Base-by-base conservation (phyloP, 768 basidiomycete species). In the Lactifluus hygrophoroides region DNA sequence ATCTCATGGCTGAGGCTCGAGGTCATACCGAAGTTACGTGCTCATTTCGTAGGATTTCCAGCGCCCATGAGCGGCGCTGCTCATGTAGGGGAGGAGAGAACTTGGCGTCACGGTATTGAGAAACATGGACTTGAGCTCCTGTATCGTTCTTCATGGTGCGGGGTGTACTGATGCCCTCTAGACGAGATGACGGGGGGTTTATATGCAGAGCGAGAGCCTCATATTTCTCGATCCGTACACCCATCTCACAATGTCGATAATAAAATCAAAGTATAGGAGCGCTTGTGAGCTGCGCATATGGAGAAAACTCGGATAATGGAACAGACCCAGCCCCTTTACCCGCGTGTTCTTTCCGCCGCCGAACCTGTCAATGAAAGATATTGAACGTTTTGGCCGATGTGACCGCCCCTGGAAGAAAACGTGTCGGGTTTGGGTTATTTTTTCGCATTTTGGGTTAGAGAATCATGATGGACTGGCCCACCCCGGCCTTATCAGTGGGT, bases 1-100 rank as follows among this genome's bases (percentile, higher is more conserved):
- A 48, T 37, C 43, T 30, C 51, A 21, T 40, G 28, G 40, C 3
- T 3, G 11, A 21, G 25, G 17, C 1, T 14, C 4, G 40, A 3
- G 30, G n/a, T 14, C 58, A 4, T 46, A 84, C 86, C 68, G 78
- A 73, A 11, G 77, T 72, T 37, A 86, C 75, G 19, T 70, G 70
- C 62, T 86, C 82, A 30, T 77, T 74, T 27, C 87, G 74, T 27
- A 90, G 69, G 23, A 78, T 71, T 62, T 85, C 78, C 1, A 90
- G 74, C 13, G 86, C 75, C 88, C 88, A 90, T 54, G 85, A 81
- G 47, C 83, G 76, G 37, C 87, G 76, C 66, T 90, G 85, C 23
- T 85, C 77, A 61, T 76, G 75, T 28, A 90, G 75, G 0, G 84
- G 82, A 16, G 88, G 88, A 58, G 79, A 76, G 70, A 90, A 90